These are phyloP conservation scores for Mycena vitilis DNA, from an alignment of 768 basidiomycete species.

Conservation along the genomic window DNA sequence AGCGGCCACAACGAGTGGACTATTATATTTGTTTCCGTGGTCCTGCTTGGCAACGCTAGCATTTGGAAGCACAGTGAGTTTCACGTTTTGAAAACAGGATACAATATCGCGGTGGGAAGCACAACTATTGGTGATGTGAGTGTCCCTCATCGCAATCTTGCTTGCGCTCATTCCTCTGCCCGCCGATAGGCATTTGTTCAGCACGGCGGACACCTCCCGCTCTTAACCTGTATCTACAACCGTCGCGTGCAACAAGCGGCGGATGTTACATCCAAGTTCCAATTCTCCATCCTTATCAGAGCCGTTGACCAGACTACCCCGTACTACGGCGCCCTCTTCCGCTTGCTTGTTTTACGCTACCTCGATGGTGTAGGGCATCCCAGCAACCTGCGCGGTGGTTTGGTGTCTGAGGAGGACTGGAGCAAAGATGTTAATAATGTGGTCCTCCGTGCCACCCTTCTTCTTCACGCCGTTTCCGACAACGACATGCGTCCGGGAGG, in stretches of 20 bases:
- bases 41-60: not conserved
- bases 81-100: not conserved
- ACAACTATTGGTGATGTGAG: not conserved
- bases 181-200: not conserved
- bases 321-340: not conserved
- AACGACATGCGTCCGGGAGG: not conserved
- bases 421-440: not conserved
- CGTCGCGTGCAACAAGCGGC: not conserved
- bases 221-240: not conserved
- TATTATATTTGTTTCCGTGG: not conserved
- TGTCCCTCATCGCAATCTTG: not conserved
- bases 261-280: not conserved
- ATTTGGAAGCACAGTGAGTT: conserved; percentile 4
- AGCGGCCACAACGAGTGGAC: conserved; percentile 9
- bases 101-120: not conserved
- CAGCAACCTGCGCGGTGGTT: not conserved
- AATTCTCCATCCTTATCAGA: not conserved
- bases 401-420: not conserved
- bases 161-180: not conserved
- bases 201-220: not conserved
- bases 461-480: not conserved
- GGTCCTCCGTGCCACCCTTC: not conserved
- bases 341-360: not conserved
- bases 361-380: conserved; percentile 7
- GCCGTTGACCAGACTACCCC: not conserved